These are phyloP conservation scores for Grifola frondosa DNA, from an alignment of 1,284 basidiomycete species.

Conservation along the genomic window DNA sequence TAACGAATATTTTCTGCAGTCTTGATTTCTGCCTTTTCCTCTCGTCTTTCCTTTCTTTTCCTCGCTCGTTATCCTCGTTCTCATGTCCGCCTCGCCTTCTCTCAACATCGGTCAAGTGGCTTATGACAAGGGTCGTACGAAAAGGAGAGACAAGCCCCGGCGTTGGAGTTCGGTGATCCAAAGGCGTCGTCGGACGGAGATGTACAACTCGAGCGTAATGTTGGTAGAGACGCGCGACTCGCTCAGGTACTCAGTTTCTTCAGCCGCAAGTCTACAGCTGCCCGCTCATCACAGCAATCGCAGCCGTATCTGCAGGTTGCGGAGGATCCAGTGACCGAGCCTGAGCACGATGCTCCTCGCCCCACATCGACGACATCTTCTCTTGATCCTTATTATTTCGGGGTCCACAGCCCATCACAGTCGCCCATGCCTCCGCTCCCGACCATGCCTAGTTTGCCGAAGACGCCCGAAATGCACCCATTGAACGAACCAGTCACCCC, in stretches of 20 bases:
- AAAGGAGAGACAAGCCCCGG: slow-evolving; percentile 39
- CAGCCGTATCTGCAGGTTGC: slow-evolving; percentile 43
- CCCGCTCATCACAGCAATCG: slow-evolving; percentile 1
- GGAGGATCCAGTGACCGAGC: slow-evolving; percentile 30
- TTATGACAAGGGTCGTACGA: slow-evolving; percentile 32
- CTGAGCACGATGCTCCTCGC: slow-evolving; percentile 37
- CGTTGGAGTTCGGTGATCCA: slow-evolving; percentile 33
- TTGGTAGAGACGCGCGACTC: slow-evolving; percentile 24
- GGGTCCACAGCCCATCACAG: slow-evolving; percentile 59
- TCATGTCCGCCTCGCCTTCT: slow-evolving; percentile 37
- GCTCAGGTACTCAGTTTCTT: slow-evolving; percentile 22
- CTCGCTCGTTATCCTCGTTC: slow-evolving; percentile 34
- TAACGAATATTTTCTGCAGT: slow-evolving; percentile 15
- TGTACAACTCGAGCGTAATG: slow-evolving; percentile 28
- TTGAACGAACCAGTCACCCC: slow-evolving; percentile 64
- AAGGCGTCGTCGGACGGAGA: slow-evolving; percentile 26
- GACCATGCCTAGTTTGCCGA: slow-evolving; percentile 31
- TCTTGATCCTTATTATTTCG: slow-evolving; percentile 83
- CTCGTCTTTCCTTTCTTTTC: slow-evolving; percentile 33
- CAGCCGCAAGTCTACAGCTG: slow-evolving; percentile 1
- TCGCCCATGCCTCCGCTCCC: slow-evolving; percentile 58
- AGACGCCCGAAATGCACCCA: slow-evolving; percentile 43
- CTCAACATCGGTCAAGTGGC: slow-evolving; percentile 28
- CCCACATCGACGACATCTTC: slow-evolving; percentile 73
- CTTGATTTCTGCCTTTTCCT: slow-evolving; percentile 17